These are phyloP conservation scores for Chenopodium quinoa DNA, from an alignment of 148 eudicot genomes.

Conservation along the genomic window DNA sequence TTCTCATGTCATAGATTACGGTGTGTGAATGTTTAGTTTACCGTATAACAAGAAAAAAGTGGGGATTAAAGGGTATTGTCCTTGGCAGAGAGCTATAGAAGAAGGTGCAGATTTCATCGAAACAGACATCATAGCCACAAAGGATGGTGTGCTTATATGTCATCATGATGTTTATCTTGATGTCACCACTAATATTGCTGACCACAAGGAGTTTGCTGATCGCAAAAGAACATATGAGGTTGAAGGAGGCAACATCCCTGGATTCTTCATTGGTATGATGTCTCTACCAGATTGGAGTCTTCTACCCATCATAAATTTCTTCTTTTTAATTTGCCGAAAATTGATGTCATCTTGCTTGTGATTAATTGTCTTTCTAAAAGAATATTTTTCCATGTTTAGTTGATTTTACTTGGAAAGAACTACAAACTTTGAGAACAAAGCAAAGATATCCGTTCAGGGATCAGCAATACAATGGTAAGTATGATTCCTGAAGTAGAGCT, in stretches of 20 bases:
- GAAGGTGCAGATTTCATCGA: conserved; percentile 97
- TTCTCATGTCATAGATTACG: background rate
- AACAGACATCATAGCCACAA: conserved; percentile 73
- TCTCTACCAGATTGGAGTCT: background rate
- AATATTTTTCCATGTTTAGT: conserved; percentile 39
- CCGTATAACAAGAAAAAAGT: background rate
- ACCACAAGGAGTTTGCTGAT: conserved; percentile 67
- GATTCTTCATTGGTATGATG: conserved; percentile 59
- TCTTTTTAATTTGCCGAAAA: background rate
- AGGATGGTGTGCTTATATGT: conserved; percentile 83
- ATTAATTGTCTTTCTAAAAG: background rate
- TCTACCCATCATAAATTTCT: background rate
- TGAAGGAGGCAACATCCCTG: conserved; percentile 71
- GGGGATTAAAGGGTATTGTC: background rate
- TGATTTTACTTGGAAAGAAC: conserved; percentile 90
- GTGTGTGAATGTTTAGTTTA: background rate
- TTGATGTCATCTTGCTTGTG: background rate
- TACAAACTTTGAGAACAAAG: conserved; percentile 68
- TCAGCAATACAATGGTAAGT: conserved; percentile 85
- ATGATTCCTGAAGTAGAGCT: background rate
- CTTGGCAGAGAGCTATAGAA: conserved; percentile 82
- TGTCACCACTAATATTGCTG: conserved; percentile 65
- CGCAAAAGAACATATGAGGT: conserved; percentile 83
- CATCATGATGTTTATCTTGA: conserved; percentile 78
- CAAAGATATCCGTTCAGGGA: conserved; percentile 82